Percentiles rank a stretch among this genome's conserved stretches.
These are phyloP conservation scores for Raffaelea albimanens DNA, from an alignment of 2,329 filamentous ascomycete species.

Conservation along the genomic window DNA sequence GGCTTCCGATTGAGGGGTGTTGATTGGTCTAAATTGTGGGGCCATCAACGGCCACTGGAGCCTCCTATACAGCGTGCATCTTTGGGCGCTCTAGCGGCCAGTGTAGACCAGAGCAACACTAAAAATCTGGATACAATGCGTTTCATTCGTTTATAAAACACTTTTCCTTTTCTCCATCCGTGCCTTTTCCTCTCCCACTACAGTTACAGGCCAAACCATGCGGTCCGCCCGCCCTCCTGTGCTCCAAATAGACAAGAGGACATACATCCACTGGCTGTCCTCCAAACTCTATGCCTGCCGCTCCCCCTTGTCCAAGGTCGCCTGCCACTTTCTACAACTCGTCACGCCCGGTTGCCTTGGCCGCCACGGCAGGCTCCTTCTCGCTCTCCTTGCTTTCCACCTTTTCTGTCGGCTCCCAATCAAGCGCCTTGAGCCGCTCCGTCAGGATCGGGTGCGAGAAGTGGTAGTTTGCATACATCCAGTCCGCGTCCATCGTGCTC, in stretches of 20 bases:
- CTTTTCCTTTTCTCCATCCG: no score
- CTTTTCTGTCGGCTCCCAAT: conserved; percentile 62
- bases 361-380: conserved; percentile 33
- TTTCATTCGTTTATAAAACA: no score
- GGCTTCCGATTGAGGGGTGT: not conserved
- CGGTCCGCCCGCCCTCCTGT: no score
- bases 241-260: no score
- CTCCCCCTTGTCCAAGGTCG: not conserved
- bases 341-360: conserved; percentile 67
- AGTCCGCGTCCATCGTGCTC: conserved; percentile 97
- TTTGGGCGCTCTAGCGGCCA: no score
- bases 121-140: no score
- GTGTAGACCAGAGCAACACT: no score
- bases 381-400: conserved; percentile 25
- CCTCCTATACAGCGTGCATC: no score
- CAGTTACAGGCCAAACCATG: no score
- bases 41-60: no score
- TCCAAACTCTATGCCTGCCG: not conserved
- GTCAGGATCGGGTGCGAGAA: conserved; percentile 96
- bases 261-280: not conserved
- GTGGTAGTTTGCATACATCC: conserved; percentile 97
- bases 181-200: no score
- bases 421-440: conserved; percentile 82
- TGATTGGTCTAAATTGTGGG: not conserved
- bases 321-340: conserved; percentile 46